Conservation (phyloP, 192 early-diverging fungal species). For the Dispira parvispora region DNA sequence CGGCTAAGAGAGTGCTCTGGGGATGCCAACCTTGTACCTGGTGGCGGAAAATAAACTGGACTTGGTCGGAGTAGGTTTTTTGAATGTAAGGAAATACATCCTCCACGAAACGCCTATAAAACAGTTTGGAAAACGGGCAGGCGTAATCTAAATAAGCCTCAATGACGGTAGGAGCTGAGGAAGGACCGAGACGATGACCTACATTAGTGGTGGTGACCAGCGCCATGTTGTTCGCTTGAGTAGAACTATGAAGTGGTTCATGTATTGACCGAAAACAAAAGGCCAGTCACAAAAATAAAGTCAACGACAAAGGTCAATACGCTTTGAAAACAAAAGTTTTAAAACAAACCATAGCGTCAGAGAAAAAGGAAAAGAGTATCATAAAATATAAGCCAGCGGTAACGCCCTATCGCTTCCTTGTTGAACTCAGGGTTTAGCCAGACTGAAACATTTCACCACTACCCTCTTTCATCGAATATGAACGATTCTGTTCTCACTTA, state of each 20-base stretch:
- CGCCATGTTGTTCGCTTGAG: not conserved
- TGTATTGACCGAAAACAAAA: not conserved
- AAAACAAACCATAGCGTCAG: not conserved
- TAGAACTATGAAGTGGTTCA: not conserved
- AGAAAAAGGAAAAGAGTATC: no score
- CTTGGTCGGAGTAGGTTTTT: slow-evolving; percentile 20
- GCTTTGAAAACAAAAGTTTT: not conserved
- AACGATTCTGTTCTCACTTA: no score
- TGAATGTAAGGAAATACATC: slow-evolving; percentile 37
- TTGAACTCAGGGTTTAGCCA: no score
- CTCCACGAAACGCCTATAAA: slow-evolving; percentile 10
- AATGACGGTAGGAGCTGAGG: slow-evolving; percentile 22
- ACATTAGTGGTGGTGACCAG: not conserved
- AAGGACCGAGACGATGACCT: slow-evolving; percentile 29
- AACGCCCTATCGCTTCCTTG: no score
- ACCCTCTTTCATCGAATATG: no score
- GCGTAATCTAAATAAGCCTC: slow-evolving; percentile 39
- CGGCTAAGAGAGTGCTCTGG: slow-evolving; percentile 48
- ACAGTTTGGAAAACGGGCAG: not conserved
- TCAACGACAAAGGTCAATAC: not conserved
- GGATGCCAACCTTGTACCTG: slow-evolving; percentile 84
- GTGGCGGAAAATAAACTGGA: slow-evolving; percentile 56
- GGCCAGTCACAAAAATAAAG: not conserved
- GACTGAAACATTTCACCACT: no score
- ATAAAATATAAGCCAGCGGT: no score